Base-by-base conservation (phyloP, 192 early-diverging fungal genomes). In the Linnemannia elongata region DNA sequence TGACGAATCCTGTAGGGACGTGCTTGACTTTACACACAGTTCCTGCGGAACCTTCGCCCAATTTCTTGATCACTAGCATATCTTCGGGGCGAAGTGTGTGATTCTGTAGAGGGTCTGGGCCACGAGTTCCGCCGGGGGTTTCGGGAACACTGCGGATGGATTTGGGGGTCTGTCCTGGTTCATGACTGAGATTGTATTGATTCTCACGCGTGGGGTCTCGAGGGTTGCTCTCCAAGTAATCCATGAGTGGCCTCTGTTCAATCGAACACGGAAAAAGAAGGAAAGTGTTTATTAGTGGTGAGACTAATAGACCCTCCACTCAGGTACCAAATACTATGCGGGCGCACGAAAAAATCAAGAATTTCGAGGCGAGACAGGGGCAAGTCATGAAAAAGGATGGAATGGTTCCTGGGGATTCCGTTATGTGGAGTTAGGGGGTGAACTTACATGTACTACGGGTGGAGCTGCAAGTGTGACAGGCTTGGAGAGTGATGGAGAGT, bases 1-100 rank as follows among this genome's bases (percentile, higher is more conserved):
- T 98, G 41, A 98, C 91, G 36, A 92, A 92, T 18, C 89, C 88
- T 35, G 91, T 93, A 39, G 96, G 96, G 69, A 87, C 80, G 88
- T 99, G 95, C 78, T 91, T 81, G 24, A 98, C 96, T 88, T 96
- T 96, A 45, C 94, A 90, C 38, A 99, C 99, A 2, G 97, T 97
- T 30, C 89, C 89, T 60, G 97, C 97, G 38, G 96, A 95, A 5
- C 98, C 98, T 44, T 97, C 96, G 57, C 99, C 99, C 49, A 99
- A 89, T 80, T 96, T 95, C 24, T 91, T 82, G 63, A 96, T 82
- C 15, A 94, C 91, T 41, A 93, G 89, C 76, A 99, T 92, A 87
- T 97, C 97, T 84, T 94, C 93, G 69, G 92, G 89, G 17, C 85
- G 79, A n/a, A 90, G 81, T 20, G 75, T 83, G 71, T 85, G 80